Conservation (phyloP, 257 asterid genomes). For the Solanum dulcamara region DNA sequence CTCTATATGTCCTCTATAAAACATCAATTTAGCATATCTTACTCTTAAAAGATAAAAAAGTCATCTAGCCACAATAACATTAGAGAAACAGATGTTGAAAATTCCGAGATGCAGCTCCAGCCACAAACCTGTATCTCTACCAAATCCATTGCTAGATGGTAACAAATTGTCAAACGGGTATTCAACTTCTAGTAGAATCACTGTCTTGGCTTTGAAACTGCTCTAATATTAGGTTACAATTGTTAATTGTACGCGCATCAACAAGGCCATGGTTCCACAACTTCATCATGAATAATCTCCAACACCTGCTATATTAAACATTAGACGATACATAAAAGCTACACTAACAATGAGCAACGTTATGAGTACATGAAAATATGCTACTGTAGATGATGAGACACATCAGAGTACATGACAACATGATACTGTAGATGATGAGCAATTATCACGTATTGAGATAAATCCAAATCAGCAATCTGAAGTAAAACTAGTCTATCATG, state of each 20-base stretch:
- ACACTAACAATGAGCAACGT: not conserved
- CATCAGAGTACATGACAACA: not conserved
- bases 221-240: constrained; percentile 50
- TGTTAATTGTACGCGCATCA: constrained; percentile 74
- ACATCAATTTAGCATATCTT: not conserved
- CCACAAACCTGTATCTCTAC: not conserved
- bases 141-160: not conserved
- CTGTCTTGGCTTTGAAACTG: constrained; percentile 25
- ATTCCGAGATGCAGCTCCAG: not conserved
- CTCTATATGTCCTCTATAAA: not conserved
- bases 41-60: not conserved
- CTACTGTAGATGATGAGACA: not conserved
- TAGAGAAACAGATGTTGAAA: not conserved
- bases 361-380: not conserved
- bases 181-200: constrained; percentile 19
- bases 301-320: constrained; percentile 50
- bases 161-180: not conserved
- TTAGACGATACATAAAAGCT: not conserved
- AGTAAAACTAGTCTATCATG: not conserved
- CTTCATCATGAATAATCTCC: constrained; percentile 88
- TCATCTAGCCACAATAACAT: not conserved
- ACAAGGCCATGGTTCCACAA: constrained; percentile 94
- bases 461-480: not conserved
- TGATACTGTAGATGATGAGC: not conserved
- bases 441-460: not conserved